Evolutionary conservation across 2,329 filamentous ascomycete genomes (phyloP).

Genomic region (Macrophomina tecta): DNA sequence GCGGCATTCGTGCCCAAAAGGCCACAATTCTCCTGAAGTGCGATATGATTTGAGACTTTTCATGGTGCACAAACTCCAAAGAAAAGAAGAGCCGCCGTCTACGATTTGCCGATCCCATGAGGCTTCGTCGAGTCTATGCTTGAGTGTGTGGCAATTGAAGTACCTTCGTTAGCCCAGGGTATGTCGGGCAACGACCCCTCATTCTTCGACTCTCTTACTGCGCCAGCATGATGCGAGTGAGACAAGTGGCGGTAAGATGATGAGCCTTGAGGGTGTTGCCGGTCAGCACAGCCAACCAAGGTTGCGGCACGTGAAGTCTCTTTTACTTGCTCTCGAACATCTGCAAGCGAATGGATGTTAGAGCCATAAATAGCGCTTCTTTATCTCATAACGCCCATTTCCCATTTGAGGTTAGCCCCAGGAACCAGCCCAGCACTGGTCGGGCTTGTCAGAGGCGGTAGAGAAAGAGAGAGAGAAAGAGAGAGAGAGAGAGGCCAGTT

Average conservation of each 20-base stretch:
- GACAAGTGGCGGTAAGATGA: background rate
- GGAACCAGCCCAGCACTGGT: background rate
- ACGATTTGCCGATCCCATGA: too few species aligned
- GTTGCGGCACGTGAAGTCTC: background rate
- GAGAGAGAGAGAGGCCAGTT: background rate
- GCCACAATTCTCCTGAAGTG: background rate
- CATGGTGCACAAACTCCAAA: too few species aligned
- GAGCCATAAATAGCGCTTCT: background rate
- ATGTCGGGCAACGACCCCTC: background rate
- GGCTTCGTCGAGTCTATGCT: background rate
- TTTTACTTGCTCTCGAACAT: background rate
- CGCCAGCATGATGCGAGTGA: background rate
- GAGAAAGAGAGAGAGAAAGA: too few species aligned
- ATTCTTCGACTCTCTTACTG: background rate
- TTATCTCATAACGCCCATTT: background rate
- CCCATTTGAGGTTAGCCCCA: conserved; percentile 2
- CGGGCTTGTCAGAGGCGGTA: background rate
- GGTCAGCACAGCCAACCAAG: background rate
- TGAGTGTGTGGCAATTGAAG: background rate
- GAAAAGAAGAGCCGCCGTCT: too few species aligned
- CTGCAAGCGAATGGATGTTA: background rate
- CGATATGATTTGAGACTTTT: background rate
- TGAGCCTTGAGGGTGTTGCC: too few species aligned
- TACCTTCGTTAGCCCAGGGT: background rate
- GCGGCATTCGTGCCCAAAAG: background rate